These are phyloP conservation scores for Parietaria judaica DNA, from an alignment of 306 rosid species.

Conservation along the genomic window DNA sequence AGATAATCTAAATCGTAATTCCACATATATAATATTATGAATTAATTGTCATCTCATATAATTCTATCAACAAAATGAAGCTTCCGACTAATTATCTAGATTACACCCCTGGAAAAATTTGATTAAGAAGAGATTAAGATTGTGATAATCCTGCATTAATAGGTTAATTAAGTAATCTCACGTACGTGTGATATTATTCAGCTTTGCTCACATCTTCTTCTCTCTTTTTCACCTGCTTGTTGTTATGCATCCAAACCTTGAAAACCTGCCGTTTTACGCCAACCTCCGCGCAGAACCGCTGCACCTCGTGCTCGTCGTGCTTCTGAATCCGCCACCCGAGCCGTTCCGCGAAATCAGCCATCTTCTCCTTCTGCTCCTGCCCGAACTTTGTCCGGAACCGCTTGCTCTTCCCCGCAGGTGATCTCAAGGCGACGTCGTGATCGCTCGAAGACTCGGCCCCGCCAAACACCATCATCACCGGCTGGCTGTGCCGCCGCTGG, in stretches of 20 bases:
- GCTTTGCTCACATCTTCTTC: conserved; percentile 41
- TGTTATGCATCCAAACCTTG: conserved; percentile 99
- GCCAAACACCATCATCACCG: conserved; percentile 80
- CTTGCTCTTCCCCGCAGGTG: conserved; percentile 35
- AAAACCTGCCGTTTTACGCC: conserved; percentile 70
- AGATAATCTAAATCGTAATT: no score
- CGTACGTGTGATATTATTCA: background rate
- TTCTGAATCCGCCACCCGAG: conserved; percentile 89
- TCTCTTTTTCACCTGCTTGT: conserved; percentile 74
- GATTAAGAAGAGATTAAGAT: no score
- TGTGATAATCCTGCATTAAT: no score
- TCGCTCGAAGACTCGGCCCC: conserved; percentile 79
- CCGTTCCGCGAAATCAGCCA: conserved; percentile 82
- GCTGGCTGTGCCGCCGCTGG: conserved; percentile 21
- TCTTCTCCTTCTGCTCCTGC: conserved; percentile 64
- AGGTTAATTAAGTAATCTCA: background rate
- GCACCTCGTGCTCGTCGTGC: conserved; percentile 78
- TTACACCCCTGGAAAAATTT: no score
- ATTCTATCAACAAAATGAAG: no score
- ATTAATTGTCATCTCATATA: no score
- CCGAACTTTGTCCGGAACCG: conserved; percentile 75
- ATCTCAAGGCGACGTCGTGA: conserved; percentile 22
- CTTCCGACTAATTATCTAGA: no score
- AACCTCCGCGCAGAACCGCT: conserved; percentile 62
- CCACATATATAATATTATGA: no score